These are phyloP conservation scores for Hyaloraphidium curvatum DNA, from an alignment of 192 early-diverging fungal genomes.

Conservation along the genomic window DNA sequence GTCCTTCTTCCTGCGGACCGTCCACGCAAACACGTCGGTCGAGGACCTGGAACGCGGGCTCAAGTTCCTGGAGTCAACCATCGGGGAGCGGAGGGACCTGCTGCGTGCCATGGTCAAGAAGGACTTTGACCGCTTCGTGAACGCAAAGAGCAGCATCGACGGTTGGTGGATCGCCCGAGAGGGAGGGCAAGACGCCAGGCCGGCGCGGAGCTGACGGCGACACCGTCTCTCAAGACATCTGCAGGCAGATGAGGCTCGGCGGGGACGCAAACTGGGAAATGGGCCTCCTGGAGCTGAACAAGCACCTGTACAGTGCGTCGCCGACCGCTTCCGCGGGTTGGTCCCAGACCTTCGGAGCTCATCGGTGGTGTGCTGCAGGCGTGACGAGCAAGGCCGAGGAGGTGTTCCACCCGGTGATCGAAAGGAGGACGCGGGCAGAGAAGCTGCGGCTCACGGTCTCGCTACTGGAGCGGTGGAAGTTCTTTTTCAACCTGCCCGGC, in stretches of 20 bases:
- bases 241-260: too few relatives aligned
- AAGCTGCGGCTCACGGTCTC: constrained; percentile 75
- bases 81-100: constrained; percentile 66
- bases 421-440: constrained; percentile 65
- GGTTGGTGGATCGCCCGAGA: too few relatives aligned
- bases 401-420: constrained; percentile 70
- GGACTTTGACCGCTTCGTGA: constrained; percentile 94
- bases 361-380: constrained; percentile 16
- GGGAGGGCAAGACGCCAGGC: too few relatives aligned
- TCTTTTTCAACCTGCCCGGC: constrained; percentile 91
- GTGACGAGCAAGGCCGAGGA: constrained; percentile 47
- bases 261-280: too few relatives aligned
- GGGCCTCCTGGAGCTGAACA: neutral
- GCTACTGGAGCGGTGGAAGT: constrained; percentile 87
- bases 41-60: constrained; percentile 60
- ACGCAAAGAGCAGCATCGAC: constrained; percentile 87
- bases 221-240: constrained; percentile 11
- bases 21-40: constrained; percentile 72
- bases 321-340: neutral
- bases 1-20: constrained; percentile 50
- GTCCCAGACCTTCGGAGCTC: neutral
- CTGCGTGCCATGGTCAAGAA: constrained; percentile 78
- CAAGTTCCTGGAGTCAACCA: constrained; percentile 42
- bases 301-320: constrained; percentile 24
- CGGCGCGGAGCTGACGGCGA: too few relatives aligned